phyloP scores from a whole-genome alignment of 495 filamentous ascomycete genomes.

The Neurospora sp. region DNA sequence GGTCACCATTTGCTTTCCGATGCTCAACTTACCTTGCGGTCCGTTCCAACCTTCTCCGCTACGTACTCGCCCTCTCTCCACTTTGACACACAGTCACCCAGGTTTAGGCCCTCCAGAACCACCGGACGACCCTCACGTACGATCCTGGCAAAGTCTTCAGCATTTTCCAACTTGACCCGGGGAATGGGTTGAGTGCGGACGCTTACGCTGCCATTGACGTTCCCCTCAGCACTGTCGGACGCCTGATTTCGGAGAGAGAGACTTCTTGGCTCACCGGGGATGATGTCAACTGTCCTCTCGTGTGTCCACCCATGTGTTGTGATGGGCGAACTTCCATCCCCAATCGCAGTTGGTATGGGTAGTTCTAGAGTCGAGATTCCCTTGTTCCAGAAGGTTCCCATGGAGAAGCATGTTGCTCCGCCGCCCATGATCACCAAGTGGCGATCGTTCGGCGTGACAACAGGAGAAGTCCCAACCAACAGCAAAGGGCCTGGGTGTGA shows the following conservation, averaged over 20 bases:
- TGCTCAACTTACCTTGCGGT: conserved; percentile 46
- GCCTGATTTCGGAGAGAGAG: not conserved
- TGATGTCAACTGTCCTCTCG: conserved; percentile 18
- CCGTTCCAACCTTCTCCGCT: conserved; percentile 48
- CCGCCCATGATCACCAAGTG: conserved; percentile 59
- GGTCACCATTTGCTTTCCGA: not conserved
- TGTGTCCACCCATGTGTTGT: conserved; percentile 8
- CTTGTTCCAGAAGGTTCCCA: conserved; percentile 37
- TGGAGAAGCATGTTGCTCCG: conserved; percentile 82
- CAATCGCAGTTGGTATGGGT: not conserved
- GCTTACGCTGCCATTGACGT: not conserved
- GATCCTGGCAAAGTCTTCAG: conserved; percentile 43
- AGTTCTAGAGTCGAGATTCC: conserved; percentile 14
- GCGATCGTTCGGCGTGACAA: conserved; percentile 17
- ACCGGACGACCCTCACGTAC: conserved; percentile 50
- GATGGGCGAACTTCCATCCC: no score
- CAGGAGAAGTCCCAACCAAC: conserved; percentile 51
- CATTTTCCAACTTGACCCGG: conserved; percentile 38
- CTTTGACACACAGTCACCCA: conserved; percentile 54
- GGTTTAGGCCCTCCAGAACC: conserved; percentile 51
- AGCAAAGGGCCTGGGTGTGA: conserved; percentile 39
- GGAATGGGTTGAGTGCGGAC: conserved; percentile 28
- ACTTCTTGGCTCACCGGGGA: conserved; percentile 6
- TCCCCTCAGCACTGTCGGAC: not conserved
- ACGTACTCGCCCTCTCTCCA: conserved; percentile 64